phyloP scores from a whole-genome alignment of 768 basidiomycete genomes.

The Tylopilus sp. region DNA sequence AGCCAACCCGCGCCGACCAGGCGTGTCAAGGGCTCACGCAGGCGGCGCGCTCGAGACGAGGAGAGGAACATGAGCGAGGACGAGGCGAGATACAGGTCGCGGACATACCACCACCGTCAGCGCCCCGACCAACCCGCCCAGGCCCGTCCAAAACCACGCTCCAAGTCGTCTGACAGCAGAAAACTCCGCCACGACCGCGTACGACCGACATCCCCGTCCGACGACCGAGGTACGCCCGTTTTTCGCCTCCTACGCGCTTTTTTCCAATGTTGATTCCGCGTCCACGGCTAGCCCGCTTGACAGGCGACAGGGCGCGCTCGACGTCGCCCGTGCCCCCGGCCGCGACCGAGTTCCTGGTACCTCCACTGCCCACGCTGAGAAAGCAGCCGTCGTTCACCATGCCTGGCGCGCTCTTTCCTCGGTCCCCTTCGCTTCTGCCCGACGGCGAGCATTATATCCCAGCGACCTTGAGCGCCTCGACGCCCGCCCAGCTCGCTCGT shows the following conservation, averaged over 20 bases:
- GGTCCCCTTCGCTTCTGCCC: slow-evolving; percentile 61
- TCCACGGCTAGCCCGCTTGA: slow-evolving; percentile 20
- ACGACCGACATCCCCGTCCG: background rate
- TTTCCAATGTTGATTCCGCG: slow-evolving; percentile 1
- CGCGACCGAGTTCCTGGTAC: slow-evolving; percentile 15
- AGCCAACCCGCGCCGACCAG: slow-evolving; percentile 10
- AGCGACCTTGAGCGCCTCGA: background rate
- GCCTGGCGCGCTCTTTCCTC: slow-evolving; percentile 77
- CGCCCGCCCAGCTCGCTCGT: background rate
- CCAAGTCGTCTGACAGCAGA: slow-evolving; percentile 19
- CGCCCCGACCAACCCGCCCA: slow-evolving; percentile 6
- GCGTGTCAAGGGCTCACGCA: slow-evolving; percentile 7
- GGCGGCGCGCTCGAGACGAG: slow-evolving; percentile 6
- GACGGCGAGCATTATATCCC: background rate
- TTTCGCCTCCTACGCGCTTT: background rate
- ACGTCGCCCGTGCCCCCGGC: slow-evolving; percentile 16
- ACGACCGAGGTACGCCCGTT: slow-evolving; percentile 22
- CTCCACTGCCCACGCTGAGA: slow-evolving; percentile 32
- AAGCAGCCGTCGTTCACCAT: slow-evolving; percentile 53
- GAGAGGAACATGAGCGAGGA: slow-evolving; percentile 15
- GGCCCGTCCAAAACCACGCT: slow-evolving; percentile 15
- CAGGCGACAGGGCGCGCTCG: slow-evolving; percentile 19
- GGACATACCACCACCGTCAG: slow-evolving; percentile 2
- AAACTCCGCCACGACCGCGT: background rate
- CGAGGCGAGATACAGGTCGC: slow-evolving; percentile 8